Evolutionary conservation across 257 asterid genomes (phyloP).

Genomic region (Forsythia viridissima): DNA sequence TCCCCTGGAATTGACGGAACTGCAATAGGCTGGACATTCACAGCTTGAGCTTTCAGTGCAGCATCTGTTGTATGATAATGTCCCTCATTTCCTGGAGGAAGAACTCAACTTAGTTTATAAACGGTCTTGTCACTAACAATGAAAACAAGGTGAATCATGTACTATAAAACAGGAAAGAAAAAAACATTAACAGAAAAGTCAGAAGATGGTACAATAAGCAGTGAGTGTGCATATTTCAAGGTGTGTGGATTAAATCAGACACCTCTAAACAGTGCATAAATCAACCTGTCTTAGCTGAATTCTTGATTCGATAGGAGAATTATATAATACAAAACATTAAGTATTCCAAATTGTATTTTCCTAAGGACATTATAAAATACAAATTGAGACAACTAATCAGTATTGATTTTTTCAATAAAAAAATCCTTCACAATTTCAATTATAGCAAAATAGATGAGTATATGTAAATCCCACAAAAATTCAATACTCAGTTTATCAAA

Average conservation of each 20-base stretch:
- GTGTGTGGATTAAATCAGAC: constrained; percentile 5
- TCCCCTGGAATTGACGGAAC: constrained; percentile 74
- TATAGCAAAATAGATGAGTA: too few relatives aligned
- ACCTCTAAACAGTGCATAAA: constrained; percentile 6
- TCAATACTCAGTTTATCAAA: not conserved
- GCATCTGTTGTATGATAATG: constrained; percentile 55
- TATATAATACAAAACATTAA: not conserved
- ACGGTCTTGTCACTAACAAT: constrained; percentile 4
- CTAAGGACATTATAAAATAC: too few relatives aligned
- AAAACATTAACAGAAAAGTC: constrained; percentile 6
- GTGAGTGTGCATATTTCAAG: not conserved
- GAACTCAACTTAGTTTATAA: constrained; percentile 10
- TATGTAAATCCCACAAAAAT: not conserved
- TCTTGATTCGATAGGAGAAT: not conserved
- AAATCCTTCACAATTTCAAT: too few relatives aligned
- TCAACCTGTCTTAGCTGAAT: not conserved
- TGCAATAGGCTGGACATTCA: constrained; percentile 68
- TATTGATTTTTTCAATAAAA: too few relatives aligned
- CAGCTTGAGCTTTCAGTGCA: constrained; percentile 53
- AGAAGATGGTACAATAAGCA: not conserved
- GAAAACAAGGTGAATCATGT: constrained; percentile 5
- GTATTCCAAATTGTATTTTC: not conserved
- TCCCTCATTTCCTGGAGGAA: constrained; percentile 52
- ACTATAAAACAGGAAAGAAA: constrained; percentile 5
- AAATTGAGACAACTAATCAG: too few relatives aligned